Percentiles rank a stretch among this genome's conserved stretches.
These are phyloP conservation scores for Mortierella sp. DNA, from an alignment of 371 early-diverging fungal genomes.

Conservation along the genomic window DNA sequence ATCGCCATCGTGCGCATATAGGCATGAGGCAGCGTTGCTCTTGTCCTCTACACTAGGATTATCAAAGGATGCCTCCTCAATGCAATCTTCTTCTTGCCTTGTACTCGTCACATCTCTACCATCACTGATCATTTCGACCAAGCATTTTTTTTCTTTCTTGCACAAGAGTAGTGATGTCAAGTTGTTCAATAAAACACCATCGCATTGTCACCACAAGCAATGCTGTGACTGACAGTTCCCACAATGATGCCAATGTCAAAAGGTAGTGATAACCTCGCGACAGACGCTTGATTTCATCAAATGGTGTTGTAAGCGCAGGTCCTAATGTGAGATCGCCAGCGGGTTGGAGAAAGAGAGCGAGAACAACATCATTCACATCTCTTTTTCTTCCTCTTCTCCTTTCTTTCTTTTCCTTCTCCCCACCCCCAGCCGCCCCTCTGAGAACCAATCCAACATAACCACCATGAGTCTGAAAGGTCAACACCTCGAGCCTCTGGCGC, in stretches of 20 bases:
- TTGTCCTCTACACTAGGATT: not conserved
- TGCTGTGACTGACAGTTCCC: not conserved
- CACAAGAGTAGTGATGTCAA: too few species aligned
- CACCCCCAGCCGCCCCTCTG: too few species aligned
- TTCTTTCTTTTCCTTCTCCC: not conserved
- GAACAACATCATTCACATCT: not conserved
- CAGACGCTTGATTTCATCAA: not conserved
- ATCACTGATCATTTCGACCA: too few species aligned
- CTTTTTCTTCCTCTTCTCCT: not conserved
- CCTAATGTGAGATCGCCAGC: not conserved
- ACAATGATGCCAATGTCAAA: not conserved
- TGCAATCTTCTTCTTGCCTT: too few species aligned
- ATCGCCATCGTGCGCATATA: not conserved
- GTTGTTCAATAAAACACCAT: not conserved
- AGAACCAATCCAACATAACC: not conserved
- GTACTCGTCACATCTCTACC: too few species aligned
- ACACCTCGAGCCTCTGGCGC: slow-evolving; percentile 3
- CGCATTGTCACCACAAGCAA: not conserved
- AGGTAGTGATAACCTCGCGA: not conserved
- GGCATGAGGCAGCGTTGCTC: not conserved
- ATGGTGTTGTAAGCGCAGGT: not conserved
- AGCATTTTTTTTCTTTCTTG: too few species aligned
- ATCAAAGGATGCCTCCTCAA: not conserved
- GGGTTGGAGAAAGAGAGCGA: not conserved
- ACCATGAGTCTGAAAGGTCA: slow-evolving; percentile 12